Base-by-base conservation (phyloP, 2,329 filamentous ascomycete species). In the Curvularia lunata region DNA sequence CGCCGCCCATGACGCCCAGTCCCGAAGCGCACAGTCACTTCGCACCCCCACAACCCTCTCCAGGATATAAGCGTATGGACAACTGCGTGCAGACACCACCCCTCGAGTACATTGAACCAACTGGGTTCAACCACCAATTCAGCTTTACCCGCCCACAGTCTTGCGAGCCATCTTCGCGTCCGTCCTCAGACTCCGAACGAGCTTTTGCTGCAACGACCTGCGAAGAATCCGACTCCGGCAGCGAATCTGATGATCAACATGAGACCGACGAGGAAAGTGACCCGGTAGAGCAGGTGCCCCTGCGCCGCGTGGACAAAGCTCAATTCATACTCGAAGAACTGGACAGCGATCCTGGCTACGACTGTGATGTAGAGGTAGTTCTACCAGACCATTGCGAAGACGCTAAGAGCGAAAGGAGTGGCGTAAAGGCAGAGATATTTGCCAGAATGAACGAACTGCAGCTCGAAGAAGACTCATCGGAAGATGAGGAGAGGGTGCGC, bases 251-350 rank as follows among this genome's bases (percentile, higher is more conserved):
- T 5, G 59, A 62, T 41, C 62, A 69, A 8, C 51, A 63, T 16
- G 65, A 68, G 34, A 67, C 68, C 43, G 70, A 71, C n/a, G 63
- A 69, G 5, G 71, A 75, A 48, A 70, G 65, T 47, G 66, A 66
- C 28, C 54, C 66, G n/a, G 67, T 71, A 48, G 63, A 71, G 48
- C 59, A 66, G 49, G 59, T 47, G 27, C 67, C 67, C 41, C 52
- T 64, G 53, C 72, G 66, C 54, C 62, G 58, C 52, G 62, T 72
- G 51, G 66, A 74, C 21, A 63, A 68, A 28, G 71, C 69, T 49
- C 71, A 72, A 50, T 77, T 82, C 52, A 72, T 74, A 37, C 73
- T 82, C 48, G 78, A 81, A 62, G 80, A 82, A 62, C 58, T 82
- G 50, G 68, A 72, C 48, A 74, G 68, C 62, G 73, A 77, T 47